These are phyloP conservation scores for Globisporangium cystogenes DNA, from an alignment of 352 stramenopile species.

Conservation along the genomic window DNA sequence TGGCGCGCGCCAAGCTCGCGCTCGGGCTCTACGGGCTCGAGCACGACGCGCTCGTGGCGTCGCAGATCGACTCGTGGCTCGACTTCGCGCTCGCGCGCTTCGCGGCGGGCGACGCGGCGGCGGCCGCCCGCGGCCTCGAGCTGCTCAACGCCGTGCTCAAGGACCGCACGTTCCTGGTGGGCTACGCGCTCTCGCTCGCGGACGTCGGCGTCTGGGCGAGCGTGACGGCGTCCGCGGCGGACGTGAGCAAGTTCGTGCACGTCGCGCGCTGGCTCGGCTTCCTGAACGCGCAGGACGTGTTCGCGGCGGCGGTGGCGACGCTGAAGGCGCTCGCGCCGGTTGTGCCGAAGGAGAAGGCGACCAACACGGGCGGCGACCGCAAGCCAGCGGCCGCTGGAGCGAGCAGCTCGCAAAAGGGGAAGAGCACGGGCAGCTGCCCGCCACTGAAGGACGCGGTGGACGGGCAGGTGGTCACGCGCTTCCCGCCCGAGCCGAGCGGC, in stretches of 20 bases:
- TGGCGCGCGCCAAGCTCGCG: conserved; percentile 33
- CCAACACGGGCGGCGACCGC: conserved; percentile 10
- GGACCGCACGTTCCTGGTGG: conserved; percentile 92
- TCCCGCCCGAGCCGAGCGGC: conserved; percentile 35
- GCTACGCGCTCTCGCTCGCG: conserved; percentile 91
- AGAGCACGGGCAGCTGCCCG: conserved; percentile 88
- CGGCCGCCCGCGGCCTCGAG: conserved; percentile 39
- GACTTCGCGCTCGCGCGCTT: conserved; percentile 87
- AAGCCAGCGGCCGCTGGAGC: conserved; percentile 7
- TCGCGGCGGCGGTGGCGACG: conserved; percentile 37
- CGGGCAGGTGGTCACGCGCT: conserved; percentile 97
- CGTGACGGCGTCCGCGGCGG: conserved; percentile 40
- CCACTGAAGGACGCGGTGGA: conserved; percentile 92
- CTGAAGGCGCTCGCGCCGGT: conserved; percentile 46
- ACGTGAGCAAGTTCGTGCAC: conserved; percentile 49
- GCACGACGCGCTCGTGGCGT: conserved; percentile 39
- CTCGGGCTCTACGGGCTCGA: conserved; percentile 53
- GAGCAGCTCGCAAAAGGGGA: conserved; percentile 44
- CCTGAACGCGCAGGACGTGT: conserved; percentile 54
- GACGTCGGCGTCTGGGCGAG: conserved; percentile 93
- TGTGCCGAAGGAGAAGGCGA: conserved; percentile 6
- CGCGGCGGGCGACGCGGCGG: conserved; percentile 17
- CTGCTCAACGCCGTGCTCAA: conserved; percentile 89
- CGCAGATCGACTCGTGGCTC: conserved; percentile 91
- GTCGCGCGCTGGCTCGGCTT: conserved; percentile 72